Evolutionary conservation across 1,139 yeast genomes (phyloP).

Genomic region (Saccharomycopsis crataegensis): DNA sequence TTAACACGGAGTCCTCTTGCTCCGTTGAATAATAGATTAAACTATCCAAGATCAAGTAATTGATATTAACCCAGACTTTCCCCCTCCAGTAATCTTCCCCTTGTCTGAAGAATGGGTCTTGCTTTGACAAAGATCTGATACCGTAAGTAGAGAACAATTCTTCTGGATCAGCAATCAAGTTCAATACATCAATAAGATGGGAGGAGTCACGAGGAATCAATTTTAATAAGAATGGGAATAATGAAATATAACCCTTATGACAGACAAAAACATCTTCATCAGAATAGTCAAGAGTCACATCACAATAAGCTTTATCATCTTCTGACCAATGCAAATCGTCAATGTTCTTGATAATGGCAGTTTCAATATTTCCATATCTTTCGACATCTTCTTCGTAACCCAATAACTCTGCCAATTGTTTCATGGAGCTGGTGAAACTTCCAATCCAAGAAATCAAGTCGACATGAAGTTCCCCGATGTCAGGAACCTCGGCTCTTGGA

Average conservation of each 20-base stretch:
- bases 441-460: slow-evolving; percentile 93
- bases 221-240: slow-evolving; percentile 78
- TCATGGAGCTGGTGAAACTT: slow-evolving; percentile 79
- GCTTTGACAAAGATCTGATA: slow-evolving; percentile 69
- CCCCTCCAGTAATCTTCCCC: slow-evolving; percentile 96
- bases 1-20: slow-evolving; percentile 5
- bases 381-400: slow-evolving; percentile 50
- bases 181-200: slow-evolving; percentile 36
- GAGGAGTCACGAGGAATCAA: slow-evolving; percentile 50
- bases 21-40: slow-evolving; percentile 43
- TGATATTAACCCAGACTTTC: slow-evolving; percentile 88
- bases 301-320: slow-evolving; percentile 67
- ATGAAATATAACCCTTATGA: slow-evolving; percentile 80
- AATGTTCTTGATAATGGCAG: slow-evolving; percentile 53
- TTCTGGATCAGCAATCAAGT: slow-evolving; percentile 57
- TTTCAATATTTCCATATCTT: slow-evolving; percentile 45
- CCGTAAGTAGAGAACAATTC: slow-evolving; percentile 79
- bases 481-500: slow-evolving; percentile 79
- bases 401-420: slow-evolving; percentile 61
- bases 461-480: slow-evolving; percentile 82
- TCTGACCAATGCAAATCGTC: slow-evolving; percentile 78
- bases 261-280: slow-evolving; percentile 66
- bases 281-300: slow-evolving; percentile 64
- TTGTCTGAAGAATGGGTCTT: slow-evolving; percentile 54
- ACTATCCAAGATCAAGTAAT: slow-evolving; percentile 71